Evolutionary conservation across 106 monocot species (phyloP).

Genomic region (Xerophyta viscosa): DNA sequence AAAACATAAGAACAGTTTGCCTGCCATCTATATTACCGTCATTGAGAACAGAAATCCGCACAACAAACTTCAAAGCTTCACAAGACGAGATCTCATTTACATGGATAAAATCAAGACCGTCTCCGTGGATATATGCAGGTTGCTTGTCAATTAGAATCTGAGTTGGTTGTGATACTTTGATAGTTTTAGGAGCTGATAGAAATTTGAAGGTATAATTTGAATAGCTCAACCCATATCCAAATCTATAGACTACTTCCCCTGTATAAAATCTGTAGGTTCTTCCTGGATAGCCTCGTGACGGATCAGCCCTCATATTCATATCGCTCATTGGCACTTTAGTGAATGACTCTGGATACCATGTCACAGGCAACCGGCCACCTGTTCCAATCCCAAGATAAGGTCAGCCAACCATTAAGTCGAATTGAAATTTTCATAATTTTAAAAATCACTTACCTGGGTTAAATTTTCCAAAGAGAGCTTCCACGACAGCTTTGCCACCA

Average conservation of each 20-base stretch:
- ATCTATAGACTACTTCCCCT: constrained; percentile 67
- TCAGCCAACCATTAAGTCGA: no score
- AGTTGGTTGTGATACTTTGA: background rate
- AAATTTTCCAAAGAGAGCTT: constrained; percentile 59
- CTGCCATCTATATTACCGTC: constrained; percentile 50
- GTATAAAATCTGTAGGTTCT: constrained; percentile 73
- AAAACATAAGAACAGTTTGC: constrained; percentile 41
- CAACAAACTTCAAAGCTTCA: constrained; percentile 29
- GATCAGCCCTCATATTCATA: constrained; percentile 62
- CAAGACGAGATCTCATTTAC: constrained; percentile 39
- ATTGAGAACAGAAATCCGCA: constrained; percentile 34
- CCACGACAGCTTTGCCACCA: constrained; percentile 65
- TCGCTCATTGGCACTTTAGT: constrained; percentile 58
- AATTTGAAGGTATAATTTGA: constrained; percentile 34
- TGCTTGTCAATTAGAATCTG: background rate
- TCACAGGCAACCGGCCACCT: constrained; percentile 81
- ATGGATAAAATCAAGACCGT: constrained; percentile 13
- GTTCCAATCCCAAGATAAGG: no score
- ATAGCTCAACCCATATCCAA: constrained; percentile 76
- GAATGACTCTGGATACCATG: constrained; percentile 79
- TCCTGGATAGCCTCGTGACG: constrained; percentile 51
- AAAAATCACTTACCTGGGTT: constrained; percentile 41
- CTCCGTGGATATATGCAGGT: background rate
- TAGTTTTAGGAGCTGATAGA: background rate
- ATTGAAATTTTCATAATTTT: no score